phyloP scores from a whole-genome alignment of 495 filamentous ascomycete species.

The Neurospora sp. region DNA sequence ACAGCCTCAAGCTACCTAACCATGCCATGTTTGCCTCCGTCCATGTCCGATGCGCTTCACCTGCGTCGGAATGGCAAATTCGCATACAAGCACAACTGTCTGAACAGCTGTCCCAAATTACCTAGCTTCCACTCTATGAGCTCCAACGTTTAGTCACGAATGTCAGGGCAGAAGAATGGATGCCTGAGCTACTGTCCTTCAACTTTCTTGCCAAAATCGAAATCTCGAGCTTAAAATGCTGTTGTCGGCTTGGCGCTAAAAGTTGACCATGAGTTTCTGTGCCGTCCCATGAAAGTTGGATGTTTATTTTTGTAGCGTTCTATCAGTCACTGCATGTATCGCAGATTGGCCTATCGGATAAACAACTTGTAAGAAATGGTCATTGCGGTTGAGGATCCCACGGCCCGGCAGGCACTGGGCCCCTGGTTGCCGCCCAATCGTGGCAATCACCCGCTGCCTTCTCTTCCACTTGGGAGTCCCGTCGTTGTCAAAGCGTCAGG shows the following conservation, averaged over 20 bases:
- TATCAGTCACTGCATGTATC: not conserved
- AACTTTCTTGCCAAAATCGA: not conserved
- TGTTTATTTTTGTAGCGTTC: not conserved
- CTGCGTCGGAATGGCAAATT: not conserved
- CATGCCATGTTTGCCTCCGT: not conserved
- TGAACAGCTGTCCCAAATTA: too few relatives aligned
- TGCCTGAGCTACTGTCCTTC: not conserved
- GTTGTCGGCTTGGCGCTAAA: not conserved
- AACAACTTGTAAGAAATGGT: not conserved
- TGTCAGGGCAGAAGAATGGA: not conserved
- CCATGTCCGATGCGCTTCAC: not conserved
- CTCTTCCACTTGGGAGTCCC: too few relatives aligned
- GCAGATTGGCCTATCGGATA: constrained; percentile 13
- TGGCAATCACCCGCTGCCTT: not conserved
- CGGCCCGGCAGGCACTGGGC: not conserved
- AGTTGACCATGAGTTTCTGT: not conserved
- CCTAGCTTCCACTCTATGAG: not conserved
- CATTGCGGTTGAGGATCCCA: not conserved
- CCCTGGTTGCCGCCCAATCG: not conserved
- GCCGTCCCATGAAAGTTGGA: not conserved
- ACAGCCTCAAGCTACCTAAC: too few relatives aligned
- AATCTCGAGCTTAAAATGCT: not conserved
- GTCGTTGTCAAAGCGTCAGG: not conserved
- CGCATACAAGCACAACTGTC: too few relatives aligned
- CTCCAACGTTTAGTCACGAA: not conserved